These are phyloP conservation scores for Myxozyma udenii DNA, from an alignment of 805 yeast genomes.

Conservation along the genomic window DNA sequence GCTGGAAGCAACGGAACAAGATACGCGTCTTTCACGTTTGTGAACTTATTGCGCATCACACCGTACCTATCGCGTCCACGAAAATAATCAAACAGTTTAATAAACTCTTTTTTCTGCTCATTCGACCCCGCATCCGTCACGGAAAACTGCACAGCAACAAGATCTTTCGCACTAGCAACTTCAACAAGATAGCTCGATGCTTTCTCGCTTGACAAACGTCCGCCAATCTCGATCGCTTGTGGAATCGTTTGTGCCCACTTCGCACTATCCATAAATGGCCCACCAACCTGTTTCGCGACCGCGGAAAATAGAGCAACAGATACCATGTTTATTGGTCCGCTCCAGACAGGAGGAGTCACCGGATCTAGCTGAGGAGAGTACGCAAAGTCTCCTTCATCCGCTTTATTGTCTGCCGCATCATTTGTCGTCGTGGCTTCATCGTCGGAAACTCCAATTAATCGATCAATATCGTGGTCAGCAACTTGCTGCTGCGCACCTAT, in stretches of 20 bases:
- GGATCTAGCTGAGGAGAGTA: constrained; percentile 17
- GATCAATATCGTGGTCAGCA: constrained; percentile 25
- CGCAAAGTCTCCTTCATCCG: constrained; percentile 23
- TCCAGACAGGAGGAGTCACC: constrained; percentile 43
- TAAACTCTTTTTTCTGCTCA: constrained; percentile 34
- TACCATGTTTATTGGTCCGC: constrained; percentile 50
- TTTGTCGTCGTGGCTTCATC: constrained; percentile 21
- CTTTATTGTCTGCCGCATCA: constrained; percentile 3
- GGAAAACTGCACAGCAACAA: constrained; percentile 50
- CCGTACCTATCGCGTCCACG: constrained; percentile 51
- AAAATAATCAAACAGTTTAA: constrained; percentile 48
- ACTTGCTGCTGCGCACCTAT: constrained; percentile 4
- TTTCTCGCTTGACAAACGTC: constrained; percentile 53
- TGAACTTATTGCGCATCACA: constrained; percentile 52
- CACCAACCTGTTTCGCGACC: constrained; percentile 43
- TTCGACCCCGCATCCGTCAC: constrained; percentile 31
- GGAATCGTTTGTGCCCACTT: constrained; percentile 29
- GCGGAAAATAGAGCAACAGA: constrained; percentile 48
- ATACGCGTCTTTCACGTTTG: constrained; percentile 62
- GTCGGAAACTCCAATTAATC: constrained; percentile 25
- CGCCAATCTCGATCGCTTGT: constrained; percentile 50
- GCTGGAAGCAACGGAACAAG: constrained; percentile 44
- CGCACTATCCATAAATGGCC: constrained; percentile 24
- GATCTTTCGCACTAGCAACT: constrained; percentile 47
- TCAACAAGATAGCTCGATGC: constrained; percentile 59